Evolutionary conservation across 345 rosid species (phyloP).

Genomic region (Euclidium syriacum): DNA sequence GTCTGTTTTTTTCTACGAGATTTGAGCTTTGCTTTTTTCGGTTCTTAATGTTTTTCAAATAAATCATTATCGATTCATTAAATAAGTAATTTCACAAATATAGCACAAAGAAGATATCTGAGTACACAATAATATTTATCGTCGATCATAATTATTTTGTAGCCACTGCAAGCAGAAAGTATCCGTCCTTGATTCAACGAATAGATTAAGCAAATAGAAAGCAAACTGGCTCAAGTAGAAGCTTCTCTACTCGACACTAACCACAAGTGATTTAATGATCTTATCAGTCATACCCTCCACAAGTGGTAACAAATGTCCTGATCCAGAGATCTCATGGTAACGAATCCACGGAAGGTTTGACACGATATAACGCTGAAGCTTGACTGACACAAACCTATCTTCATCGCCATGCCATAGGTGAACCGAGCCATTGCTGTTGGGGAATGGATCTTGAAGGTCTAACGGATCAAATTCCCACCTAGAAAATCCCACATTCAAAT

Average conservation of each 20-base stretch:
- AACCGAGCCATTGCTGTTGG: constrained; percentile 44
- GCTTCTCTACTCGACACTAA: constrained; percentile 5
- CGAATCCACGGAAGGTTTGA: constrained; percentile 49
- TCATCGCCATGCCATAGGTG: constrained; percentile 83
- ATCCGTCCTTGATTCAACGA: not conserved
- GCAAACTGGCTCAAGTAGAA: not conserved
- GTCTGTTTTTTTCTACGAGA: too few relatives aligned
- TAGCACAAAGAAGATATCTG: too few relatives aligned
- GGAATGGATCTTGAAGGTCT: constrained; percentile 56
- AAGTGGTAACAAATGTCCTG: constrained; percentile 45
- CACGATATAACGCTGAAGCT: constrained; percentile 41
- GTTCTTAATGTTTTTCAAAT: too few relatives aligned
- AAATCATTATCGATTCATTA: too few relatives aligned
- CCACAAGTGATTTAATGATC: constrained; percentile 38
- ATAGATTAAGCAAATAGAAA: not conserved
- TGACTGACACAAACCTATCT: constrained; percentile 47
- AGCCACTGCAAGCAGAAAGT: not conserved
- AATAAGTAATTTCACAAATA: too few relatives aligned
- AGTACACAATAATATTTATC: too few relatives aligned
- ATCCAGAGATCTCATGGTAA: constrained; percentile 53
- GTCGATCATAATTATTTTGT: not conserved
- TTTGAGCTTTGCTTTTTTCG: too few relatives aligned
- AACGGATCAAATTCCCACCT: constrained; percentile 75
- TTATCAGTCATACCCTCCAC: constrained; percentile 49
- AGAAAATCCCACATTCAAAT: constrained; percentile 61